phyloP scores from a whole-genome alignment of 1,284 basidiomycete genomes.

The Apiotrichum porosum region DNA sequence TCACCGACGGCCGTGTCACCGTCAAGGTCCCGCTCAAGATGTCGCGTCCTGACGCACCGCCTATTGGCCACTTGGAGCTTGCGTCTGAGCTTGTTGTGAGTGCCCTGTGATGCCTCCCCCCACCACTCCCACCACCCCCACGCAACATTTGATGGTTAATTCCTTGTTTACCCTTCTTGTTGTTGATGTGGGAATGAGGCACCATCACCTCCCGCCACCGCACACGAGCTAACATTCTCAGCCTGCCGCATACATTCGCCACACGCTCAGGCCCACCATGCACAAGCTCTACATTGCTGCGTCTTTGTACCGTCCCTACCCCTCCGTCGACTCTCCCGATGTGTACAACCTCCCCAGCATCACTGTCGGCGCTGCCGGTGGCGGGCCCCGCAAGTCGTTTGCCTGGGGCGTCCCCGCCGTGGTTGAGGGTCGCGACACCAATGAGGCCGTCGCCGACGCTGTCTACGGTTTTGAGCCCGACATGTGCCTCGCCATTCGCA shows the following conservation, averaged over 20 bases:
- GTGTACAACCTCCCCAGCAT: no score
- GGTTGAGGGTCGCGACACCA: constrained; percentile 9
- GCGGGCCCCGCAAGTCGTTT: constrained; percentile 11
- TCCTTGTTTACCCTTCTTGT: no score
- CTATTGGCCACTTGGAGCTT: constrained; percentile 3
- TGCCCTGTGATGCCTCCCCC: no score
- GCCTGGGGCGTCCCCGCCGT: constrained; percentile 17
- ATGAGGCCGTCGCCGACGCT: constrained; percentile 7
- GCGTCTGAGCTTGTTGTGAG: constrained; percentile 22
- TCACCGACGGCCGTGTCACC: background rate
- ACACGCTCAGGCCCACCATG: constrained; percentile 17
- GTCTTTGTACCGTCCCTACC: constrained; percentile 18
- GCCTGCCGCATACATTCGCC: constrained; percentile 27
- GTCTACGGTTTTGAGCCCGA: constrained; percentile 25
- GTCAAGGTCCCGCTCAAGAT: constrained; percentile 5
- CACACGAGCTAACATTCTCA: constrained; percentile 7
- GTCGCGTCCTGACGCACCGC: constrained; percentile 1
- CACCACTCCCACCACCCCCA: no score
- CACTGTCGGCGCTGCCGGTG: background rate
- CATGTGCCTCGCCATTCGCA: constrained; percentile 22
- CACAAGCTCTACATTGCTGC: constrained; percentile 13
- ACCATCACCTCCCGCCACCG: background rate
- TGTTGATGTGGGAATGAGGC: no score
- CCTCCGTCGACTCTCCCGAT: constrained; percentile 9
- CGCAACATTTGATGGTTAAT: no score